Conservation (phyloP, 805 yeast species). For the Candida chauliodis region DNA sequence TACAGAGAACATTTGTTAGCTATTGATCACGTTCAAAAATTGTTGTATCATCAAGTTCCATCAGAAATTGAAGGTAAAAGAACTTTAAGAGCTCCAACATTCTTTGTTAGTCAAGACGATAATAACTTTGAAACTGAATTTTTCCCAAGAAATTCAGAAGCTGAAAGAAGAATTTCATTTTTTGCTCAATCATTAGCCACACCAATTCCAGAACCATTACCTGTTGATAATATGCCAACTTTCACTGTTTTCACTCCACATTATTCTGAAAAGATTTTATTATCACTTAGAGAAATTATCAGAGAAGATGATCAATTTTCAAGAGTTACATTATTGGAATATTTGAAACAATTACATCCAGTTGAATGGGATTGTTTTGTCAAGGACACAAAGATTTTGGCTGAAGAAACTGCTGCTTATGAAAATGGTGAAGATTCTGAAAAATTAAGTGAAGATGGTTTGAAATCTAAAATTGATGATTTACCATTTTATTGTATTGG, state of each 20-base stretch:
- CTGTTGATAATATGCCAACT: slow-evolving; percentile 99
- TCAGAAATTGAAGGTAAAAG: slow-evolving; percentile 97
- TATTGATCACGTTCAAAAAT: slow-evolving; percentile 96
- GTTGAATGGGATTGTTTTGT: slow-evolving; percentile 57
- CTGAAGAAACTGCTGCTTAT: slow-evolving; percentile 49
- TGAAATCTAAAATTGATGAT: slow-evolving; percentile 37
- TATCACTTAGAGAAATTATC: slow-evolving; percentile 75
- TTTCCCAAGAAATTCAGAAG: slow-evolving; percentile 96
- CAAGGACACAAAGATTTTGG: slow-evolving; percentile 51
- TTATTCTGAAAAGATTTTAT: slow-evolving; percentile 75
- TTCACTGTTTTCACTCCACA: slow-evolving; percentile 92
- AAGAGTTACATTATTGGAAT: slow-evolving; percentile 52
- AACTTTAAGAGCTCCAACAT: slow-evolving; percentile 97
- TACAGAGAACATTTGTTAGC: slow-evolving; percentile 98
- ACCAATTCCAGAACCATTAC: slow-evolving; percentile 97
- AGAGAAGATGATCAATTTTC: slow-evolving; percentile 65
- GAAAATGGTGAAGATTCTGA: slow-evolving; percentile 49
- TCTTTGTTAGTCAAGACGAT: slow-evolving; percentile 97
- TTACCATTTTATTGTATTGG: slow-evolving; percentile 46
- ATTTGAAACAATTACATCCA: slow-evolving; percentile 53
- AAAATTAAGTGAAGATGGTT: slow-evolving; percentile 29
- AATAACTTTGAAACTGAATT: slow-evolving; percentile 91
- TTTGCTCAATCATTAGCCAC: slow-evolving; percentile 98
- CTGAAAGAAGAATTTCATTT: slow-evolving; percentile 99
- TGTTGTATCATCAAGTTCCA: slow-evolving; percentile 97